Base-by-base conservation (phyloP, 805 yeast species). In the Hanseniaspora guilliermondii region DNA sequence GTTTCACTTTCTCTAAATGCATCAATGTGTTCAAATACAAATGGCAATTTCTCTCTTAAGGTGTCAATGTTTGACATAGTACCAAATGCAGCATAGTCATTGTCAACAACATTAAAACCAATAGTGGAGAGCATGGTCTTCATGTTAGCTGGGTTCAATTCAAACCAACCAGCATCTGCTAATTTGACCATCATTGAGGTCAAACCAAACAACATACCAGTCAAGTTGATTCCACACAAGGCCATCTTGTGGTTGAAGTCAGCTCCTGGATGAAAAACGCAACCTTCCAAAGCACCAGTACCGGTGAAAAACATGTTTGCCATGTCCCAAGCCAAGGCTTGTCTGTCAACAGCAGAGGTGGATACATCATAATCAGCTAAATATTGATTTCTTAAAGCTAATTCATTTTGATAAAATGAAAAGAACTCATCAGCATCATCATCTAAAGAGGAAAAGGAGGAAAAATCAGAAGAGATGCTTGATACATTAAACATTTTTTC, bases 251-350 rank as follows among this genome's bases (percentile, higher is more conserved):
- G 40, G 24, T 9, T 6, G 24, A 27, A 5, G 2, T n/a, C 30
- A 24, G 17, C 16, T 1, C 14, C 32, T 9, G 49, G 30, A 9
- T 37, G 44, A n/a, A 37, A 33, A 2, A 36, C 22, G 21, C 55
- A 52, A 3, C 40, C 45, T 44, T 52, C 55, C 11, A 44, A 12
- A 27, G 39, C 55, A 27, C 38, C 36, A 4, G 55, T 44, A 16
- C 44, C 46, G 6, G 49, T 27, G 24, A 52, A 52, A n/a, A 52
- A 52, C 25, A 52, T 33, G 41, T 52, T 52, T 6, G 47, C 35
- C 30, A 44, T 19, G 36, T 52, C 46, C 55, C 55, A 52, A 6
- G 45, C 38, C 12, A 52, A 19, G 27, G 44, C 49, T 17, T n/a
- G 17, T 27, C 22, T n/a, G n/a, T 52, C 49, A 33, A 42, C 16